A percentile compares a stretch with the other conserved stretches of the same genome.
phyloP scores from a whole-genome alignment of 1,284 basidiomycete genomes.

The Tylopilus sp. region DNA sequence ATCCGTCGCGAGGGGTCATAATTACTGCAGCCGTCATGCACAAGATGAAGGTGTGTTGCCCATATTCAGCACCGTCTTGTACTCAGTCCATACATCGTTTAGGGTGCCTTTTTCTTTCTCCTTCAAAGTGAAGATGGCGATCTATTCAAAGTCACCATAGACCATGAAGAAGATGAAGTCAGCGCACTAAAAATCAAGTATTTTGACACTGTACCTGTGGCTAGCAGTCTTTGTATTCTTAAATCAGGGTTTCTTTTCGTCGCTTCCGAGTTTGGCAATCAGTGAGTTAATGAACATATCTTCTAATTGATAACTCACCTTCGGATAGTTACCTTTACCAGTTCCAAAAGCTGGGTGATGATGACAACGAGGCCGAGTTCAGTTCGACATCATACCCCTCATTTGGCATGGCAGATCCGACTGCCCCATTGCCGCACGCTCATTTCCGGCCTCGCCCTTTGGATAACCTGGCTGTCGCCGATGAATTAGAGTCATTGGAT shows the following conservation, averaged over 20 bases:
- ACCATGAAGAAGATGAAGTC: slow-evolving; percentile 94
- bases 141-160: slow-evolving; percentile 94
- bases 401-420: slow-evolving; percentile 76
- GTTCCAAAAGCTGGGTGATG: slow-evolving; percentile 95
- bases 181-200: slow-evolving; percentile 91
- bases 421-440: slow-evolving; percentile 68
- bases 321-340: slow-evolving; percentile 80
- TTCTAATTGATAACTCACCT: slow-evolving; percentile 9
- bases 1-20: slow-evolving; percentile 78
- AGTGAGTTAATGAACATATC: slow-evolving; percentile 54
- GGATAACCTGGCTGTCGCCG: slow-evolving; percentile 86
- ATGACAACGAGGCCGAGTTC: slow-evolving; percentile 89
- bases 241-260: slow-evolving; percentile 97
- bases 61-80: background rate
- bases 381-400: slow-evolving; percentile 81
- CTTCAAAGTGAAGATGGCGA: slow-evolving; percentile 96
- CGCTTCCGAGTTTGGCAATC: slow-evolving; percentile 93
- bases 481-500: slow-evolving; percentile 85
- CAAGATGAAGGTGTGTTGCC: slow-evolving; percentile 85
- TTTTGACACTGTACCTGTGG: slow-evolving; percentile 94
- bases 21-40: slow-evolving; percentile 95
- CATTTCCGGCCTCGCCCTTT: slow-evolving; percentile 82
- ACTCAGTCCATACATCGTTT: slow-evolving; percentile 7
- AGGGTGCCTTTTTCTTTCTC: slow-evolving; percentile 98
- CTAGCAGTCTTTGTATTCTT: slow-evolving; percentile 88